Percentiles rank a stretch among this genome's conserved stretches.
These are phyloP conservation scores for Spiraea crenata DNA, from an alignment of 331 rosid species.

Conservation along the genomic window DNA sequence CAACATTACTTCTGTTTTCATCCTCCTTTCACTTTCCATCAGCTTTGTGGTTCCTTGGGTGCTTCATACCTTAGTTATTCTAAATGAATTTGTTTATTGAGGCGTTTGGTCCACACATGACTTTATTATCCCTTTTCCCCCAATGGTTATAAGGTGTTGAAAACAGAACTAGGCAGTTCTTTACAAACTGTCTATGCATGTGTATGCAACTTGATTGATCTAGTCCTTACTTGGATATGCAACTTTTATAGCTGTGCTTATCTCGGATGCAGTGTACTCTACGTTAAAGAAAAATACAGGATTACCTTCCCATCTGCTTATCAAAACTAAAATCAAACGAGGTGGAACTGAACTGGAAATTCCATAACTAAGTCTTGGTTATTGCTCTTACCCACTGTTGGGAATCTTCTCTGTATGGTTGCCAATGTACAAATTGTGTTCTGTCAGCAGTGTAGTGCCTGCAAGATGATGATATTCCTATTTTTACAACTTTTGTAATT, in stretches of 20 bases:
- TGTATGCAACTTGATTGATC: neutral
- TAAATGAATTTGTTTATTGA: constrained; percentile 2
- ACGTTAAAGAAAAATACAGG: neutral
- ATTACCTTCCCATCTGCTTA: neutral
- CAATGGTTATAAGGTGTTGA: neutral
- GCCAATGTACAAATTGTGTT: constrained; percentile 17
- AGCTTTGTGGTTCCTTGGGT: constrained; percentile 4
- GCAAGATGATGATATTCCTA: constrained; percentile 24
- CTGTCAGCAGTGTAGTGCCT: constrained; percentile 24
- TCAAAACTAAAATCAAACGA: neutral
- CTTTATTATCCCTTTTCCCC: neutral
- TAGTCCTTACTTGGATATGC: neutral
- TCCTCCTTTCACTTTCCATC: neutral
- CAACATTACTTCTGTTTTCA: neutral
- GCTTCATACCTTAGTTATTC: neutral
- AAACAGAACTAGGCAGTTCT: neutral
- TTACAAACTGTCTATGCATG: neutral
- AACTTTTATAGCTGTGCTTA: neutral
- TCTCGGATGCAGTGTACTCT: neutral
- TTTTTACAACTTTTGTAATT: constrained; percentile 23
- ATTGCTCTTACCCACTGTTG: constrained; percentile 1
- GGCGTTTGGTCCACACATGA: neutral
- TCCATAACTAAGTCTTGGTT: neutral
- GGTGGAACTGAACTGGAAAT: neutral
- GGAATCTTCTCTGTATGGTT: neutral